Conservation (phyloP, 371 early-diverging fungal genomes). For the Apophysomyces elegans region DNA sequence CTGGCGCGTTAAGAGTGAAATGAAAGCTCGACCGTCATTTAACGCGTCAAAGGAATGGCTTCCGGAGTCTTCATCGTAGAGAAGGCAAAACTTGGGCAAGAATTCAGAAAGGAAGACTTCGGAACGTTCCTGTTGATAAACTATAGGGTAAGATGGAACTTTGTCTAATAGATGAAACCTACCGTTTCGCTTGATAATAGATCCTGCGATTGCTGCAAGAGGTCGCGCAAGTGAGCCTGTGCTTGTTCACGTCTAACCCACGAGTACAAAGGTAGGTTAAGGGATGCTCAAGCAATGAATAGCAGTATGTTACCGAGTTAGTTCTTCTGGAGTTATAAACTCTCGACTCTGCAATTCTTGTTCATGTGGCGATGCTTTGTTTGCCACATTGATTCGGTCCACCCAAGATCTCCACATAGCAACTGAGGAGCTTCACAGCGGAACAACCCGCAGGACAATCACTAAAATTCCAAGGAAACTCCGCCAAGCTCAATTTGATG, state of each 20-base stretch:
- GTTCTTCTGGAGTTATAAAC: neutral
- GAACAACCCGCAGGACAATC: neutral
- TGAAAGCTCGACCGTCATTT: conserved; percentile 43
- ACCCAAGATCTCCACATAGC: conserved; percentile 57
- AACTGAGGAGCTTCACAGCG: conserved; percentile 1
- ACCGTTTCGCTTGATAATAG: conserved; percentile 33
- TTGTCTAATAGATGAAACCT: neutral
- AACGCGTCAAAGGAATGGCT: conserved; percentile 24
- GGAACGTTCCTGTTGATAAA: conserved; percentile 33
- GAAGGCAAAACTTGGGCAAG: conserved; percentile 35
- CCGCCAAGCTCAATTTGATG: conserved; percentile 7
- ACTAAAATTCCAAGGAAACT: neutral
- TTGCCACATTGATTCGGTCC: conserved; percentile 48
- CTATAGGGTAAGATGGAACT: neutral
- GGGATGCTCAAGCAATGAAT: neutral
- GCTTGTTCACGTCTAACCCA: conserved; percentile 33
- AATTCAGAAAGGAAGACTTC: conserved; percentile 32
- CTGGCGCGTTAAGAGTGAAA: conserved; percentile 40
- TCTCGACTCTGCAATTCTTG: conserved; percentile 28
- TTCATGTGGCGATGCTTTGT: conserved; percentile 21
- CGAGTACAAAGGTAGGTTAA: neutral
- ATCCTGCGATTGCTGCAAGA: conserved; percentile 29
- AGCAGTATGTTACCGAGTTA: neutral
- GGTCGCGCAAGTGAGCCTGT: conserved; percentile 25
- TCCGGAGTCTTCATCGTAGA: conserved; percentile 31